These are phyloP conservation scores for Gamarada debralockiae DNA, from an alignment of 495 filamentous ascomycete genomes.

Conservation along the genomic window DNA sequence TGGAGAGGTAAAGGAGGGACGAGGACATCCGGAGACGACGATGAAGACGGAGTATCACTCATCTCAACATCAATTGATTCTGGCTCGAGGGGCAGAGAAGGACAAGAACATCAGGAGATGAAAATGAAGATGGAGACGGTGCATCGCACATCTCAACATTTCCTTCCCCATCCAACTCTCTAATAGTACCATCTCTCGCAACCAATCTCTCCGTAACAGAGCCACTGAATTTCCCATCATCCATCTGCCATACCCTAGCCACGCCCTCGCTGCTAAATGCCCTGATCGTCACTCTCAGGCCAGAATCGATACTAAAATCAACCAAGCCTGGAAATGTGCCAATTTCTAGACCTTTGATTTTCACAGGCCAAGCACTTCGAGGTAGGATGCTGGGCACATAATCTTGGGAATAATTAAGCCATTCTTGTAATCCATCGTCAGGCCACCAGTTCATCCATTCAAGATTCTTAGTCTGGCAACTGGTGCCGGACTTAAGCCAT, in stretches of 20 bases:
- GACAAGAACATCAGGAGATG: background rate
- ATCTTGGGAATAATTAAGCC: constrained; percentile 10
- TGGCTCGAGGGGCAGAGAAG: background rate
- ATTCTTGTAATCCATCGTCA: constrained; percentile 16
- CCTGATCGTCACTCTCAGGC: constrained; percentile 34
- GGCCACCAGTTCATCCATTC: constrained; percentile 24
- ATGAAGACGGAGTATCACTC: background rate
- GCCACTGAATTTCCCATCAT: constrained; percentile 14
- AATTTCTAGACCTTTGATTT: constrained; percentile 34
- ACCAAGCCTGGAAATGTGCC: constrained; percentile 29
- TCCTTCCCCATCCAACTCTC: constrained; percentile 18
- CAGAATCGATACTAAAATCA: constrained; percentile 36
- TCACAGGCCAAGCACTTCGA: constrained; percentile 27
- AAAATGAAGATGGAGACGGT: background rate
- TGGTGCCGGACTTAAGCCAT: background rate
- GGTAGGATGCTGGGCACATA: constrained; percentile 14
- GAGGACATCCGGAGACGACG: background rate
- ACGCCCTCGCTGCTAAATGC: constrained; percentile 34
- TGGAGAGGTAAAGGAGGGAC: background rate
- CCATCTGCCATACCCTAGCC: constrained; percentile 30
- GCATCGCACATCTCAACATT: constrained; percentile 19
- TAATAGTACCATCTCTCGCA: constrained; percentile 24
- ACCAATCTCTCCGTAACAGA: constrained; percentile 8
- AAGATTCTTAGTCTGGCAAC: background rate
- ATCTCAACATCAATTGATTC: constrained; percentile 15